A percentile compares a stretch with the other conserved stretches of the same genome.
These are phyloP conservation scores for Sungouiozyma ichnusensis DNA, from an alignment of 805 yeast species.

Conservation along the genomic window DNA sequence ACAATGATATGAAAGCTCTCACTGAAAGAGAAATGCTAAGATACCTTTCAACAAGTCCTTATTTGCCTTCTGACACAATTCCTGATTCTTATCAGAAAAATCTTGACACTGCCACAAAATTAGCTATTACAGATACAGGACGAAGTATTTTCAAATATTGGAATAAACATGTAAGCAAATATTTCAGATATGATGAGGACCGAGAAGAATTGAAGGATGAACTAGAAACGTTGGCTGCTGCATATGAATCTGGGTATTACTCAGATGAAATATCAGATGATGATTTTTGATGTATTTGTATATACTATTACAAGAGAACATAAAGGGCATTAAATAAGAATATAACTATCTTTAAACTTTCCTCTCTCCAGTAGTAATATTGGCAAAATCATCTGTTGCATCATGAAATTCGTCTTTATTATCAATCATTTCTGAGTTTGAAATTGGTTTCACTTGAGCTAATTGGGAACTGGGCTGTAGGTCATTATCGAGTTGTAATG, in stretches of 20 bases:
- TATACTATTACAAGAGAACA: too few species aligned
- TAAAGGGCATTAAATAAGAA: too few species aligned
- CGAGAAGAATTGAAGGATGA: constrained; percentile 44
- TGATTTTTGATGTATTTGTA: constrained; percentile 1
- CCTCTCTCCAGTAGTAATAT: constrained; percentile 23
- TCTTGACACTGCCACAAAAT: constrained; percentile 6
- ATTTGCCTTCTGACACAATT: constrained; percentile 23
- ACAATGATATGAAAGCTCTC: background rate
- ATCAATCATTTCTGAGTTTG: constrained; percentile 3
- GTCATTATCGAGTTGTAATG: background rate
- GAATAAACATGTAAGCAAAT: constrained; percentile 25
- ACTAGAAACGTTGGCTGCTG: constrained; percentile 33
- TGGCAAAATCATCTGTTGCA: constrained; percentile 20
- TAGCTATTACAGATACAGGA: constrained; percentile 20
- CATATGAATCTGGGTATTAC: constrained; percentile 44
- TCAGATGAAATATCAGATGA: constrained; percentile 38
- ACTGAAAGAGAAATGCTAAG: constrained; percentile 1
- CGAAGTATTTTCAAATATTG: constrained; percentile 24
- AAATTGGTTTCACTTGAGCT: background rate
- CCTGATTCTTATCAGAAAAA: constrained; percentile 12
- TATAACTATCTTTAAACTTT: constrained; percentile 13
- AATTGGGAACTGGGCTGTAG: background rate
- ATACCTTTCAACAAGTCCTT: constrained; percentile 12
- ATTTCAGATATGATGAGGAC: constrained; percentile 34
- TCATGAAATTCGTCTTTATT: constrained; percentile 17